These are phyloP conservation scores for Pholiota adiposa DNA, from an alignment of 1,284 basidiomycete species.

Conservation along the genomic window DNA sequence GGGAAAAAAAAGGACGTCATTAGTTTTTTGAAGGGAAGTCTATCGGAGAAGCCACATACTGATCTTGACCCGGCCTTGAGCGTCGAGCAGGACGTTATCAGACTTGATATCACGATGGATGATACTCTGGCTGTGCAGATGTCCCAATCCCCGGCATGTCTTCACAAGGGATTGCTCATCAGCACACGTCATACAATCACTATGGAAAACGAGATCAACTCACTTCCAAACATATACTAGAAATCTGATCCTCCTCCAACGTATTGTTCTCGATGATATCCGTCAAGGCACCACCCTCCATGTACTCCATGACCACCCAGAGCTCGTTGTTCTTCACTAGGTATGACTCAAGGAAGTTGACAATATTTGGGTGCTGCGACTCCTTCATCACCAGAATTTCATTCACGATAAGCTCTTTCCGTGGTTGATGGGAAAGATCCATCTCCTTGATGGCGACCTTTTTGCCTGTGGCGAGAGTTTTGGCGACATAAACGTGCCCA, in stretches of 20 bases:
- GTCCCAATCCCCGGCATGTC: slow-evolving; percentile 95
- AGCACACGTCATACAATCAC: background rate
- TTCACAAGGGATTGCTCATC: slow-evolving; percentile 33
- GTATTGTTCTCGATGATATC: slow-evolving; percentile 99
- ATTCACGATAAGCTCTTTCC: slow-evolving; percentile 98
- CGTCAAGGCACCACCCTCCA: slow-evolving; percentile 98
- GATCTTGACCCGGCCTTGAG: slow-evolving; percentile 94
- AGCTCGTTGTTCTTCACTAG: slow-evolving; percentile 90
- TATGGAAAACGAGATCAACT: slow-evolving; percentile 30
- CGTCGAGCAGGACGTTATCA: slow-evolving; percentile 94
- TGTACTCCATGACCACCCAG: slow-evolving; percentile 99
- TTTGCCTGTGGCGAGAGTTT: slow-evolving; percentile 84
- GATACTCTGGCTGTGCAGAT: slow-evolving; percentile 92
- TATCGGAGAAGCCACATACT: slow-evolving; percentile 58
- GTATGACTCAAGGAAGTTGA: slow-evolving; percentile 96
- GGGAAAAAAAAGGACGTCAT: background rate
- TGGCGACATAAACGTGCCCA: slow-evolving; percentile 98
- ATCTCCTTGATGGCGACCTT: slow-evolving; percentile 99
- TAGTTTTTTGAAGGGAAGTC: background rate
- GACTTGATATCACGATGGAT: slow-evolving; percentile 99
- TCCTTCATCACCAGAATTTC: slow-evolving; percentile 99
- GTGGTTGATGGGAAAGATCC: slow-evolving; percentile 94
- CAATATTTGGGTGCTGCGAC: slow-evolving; percentile 97
- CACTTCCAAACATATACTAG: slow-evolving; percentile 92
- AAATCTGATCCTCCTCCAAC: slow-evolving; percentile 95